Conservation (phyloP, 352 stramenopile genomes). For the Pythium folliculosum region DNA sequence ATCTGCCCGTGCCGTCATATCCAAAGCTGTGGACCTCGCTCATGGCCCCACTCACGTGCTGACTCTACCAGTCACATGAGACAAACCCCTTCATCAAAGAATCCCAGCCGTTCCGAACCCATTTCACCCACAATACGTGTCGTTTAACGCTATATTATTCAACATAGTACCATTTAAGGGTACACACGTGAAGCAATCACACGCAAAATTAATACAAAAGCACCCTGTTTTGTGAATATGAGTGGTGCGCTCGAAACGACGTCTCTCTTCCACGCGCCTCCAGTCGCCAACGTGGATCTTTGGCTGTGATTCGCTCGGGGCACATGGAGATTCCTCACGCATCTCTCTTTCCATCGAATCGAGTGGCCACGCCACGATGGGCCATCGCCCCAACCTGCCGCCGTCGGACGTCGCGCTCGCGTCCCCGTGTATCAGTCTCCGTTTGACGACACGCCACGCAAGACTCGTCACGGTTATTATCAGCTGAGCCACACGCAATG, state of each 20-base stretch:
- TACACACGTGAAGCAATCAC: neutral
- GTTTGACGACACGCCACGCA: neutral
- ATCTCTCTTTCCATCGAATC: neutral
- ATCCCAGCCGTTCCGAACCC: constrained; percentile 2
- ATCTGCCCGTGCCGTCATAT: no score
- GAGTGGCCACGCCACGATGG: neutral
- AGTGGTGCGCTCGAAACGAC: neutral
- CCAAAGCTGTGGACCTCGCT: neutral
- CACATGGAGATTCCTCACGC: neutral
- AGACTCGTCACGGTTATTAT: neutral
- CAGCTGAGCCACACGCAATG: neutral
- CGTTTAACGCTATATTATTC: neutral
- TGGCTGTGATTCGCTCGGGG: neutral
- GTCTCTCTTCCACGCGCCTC: neutral
- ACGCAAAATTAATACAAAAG: neutral
- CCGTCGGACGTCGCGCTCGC: neutral
- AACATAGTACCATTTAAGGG: neutral
- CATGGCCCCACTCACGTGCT: no score
- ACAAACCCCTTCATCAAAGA: constrained; percentile 1
- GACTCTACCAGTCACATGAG: constrained; percentile 1
- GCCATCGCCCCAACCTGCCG: no score
- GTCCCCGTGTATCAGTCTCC: neutral
- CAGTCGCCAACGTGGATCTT: neutral
- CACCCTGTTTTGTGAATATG: neutral
- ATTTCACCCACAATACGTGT: neutral